These are phyloP conservation scores for Wickerhamomyces kurtzmanii DNA, from an alignment of 805 yeast genomes.

Conservation along the genomic window DNA sequence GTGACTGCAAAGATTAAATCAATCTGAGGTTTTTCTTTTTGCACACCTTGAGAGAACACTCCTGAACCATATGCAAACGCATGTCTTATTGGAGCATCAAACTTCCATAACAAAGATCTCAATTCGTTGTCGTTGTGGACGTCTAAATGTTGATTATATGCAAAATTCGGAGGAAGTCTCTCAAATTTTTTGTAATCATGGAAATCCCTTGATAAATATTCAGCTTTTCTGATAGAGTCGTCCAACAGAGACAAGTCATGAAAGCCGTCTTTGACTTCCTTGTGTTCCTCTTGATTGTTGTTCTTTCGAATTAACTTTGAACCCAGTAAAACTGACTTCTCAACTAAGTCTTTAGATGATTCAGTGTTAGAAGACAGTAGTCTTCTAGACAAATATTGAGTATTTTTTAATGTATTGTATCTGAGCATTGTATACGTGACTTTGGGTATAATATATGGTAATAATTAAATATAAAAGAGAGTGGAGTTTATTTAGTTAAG, in stretches of 20 bases:
- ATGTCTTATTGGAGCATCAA: constrained; percentile 63
- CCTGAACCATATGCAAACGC: constrained; percentile 96
- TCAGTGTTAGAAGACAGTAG: constrained; percentile 11
- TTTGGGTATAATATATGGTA: too few species aligned
- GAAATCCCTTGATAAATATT: constrained; percentile 9
- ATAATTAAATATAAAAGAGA: too few species aligned
- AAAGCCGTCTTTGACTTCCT: constrained; percentile 1
- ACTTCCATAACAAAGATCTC: constrained; percentile 38
- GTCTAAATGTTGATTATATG: constrained; percentile 44
- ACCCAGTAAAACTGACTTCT: constrained; percentile 12
- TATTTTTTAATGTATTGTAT: too few species aligned
- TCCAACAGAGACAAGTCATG: constrained; percentile 13
- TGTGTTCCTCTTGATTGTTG: not conserved
- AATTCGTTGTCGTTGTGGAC: constrained; percentile 35
- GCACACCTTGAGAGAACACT: constrained; percentile 69
- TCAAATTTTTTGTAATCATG: constrained; percentile 10
- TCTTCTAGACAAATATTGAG: too few species aligned
- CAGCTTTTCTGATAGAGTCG: constrained; percentile 16
- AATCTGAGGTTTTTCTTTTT: constrained; percentile 50
- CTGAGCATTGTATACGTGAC: too few species aligned
- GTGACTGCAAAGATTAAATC: constrained; percentile 82
- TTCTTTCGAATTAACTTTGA: not conserved
- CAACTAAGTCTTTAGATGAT: constrained; percentile 13
- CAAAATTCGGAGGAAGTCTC: constrained; percentile 44
- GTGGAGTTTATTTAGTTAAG: too few species aligned